Conservation (phyloP, 2,329 filamentous ascomycete genomes). For the Clonostachys rosea region DNA sequence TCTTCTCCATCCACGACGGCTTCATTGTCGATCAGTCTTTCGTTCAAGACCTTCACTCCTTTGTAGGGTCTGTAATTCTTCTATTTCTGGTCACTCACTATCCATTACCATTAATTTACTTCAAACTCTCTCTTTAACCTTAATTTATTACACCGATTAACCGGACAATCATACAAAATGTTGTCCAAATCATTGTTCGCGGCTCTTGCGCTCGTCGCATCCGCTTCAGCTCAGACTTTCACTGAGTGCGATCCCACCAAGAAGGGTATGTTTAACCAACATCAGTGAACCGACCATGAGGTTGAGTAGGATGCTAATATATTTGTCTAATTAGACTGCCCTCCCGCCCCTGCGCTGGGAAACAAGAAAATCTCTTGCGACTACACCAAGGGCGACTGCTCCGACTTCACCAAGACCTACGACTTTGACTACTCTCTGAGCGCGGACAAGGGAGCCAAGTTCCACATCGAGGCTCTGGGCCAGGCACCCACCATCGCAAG, state of each 20-base stretch:
- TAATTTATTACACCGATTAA: not conserved
- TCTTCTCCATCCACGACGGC: too few species aligned
- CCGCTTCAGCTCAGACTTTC: not conserved
- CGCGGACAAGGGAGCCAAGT: slow-evolving; percentile 40
- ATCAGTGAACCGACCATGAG: not conserved
- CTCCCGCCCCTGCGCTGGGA: slow-evolving; percentile 72
- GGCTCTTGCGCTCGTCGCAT: not conserved
- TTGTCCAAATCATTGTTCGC: too few species aligned
- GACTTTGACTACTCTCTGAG: slow-evolving; percentile 27
- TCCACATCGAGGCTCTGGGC: slow-evolving; percentile 62
- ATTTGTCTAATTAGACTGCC: slow-evolving; percentile 46
- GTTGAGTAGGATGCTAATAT: not conserved
- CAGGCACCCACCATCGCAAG: slow-evolving; percentile 70
- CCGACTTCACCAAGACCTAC: slow-evolving; percentile 45
- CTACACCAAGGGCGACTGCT: slow-evolving; percentile 69
- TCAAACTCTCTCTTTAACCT: too few species aligned
- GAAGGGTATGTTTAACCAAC: slow-evolving; percentile 1
- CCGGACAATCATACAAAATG: not conserved
- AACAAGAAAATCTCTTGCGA: slow-evolving; percentile 54
- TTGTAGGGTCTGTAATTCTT: too few species aligned
- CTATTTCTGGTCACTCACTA: too few species aligned
- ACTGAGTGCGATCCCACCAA: not conserved
- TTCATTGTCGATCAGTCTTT: too few species aligned
- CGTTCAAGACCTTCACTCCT: too few species aligned
- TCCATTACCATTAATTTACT: too few species aligned